phyloP scores from a whole-genome alignment of 202 grass and related monocot genomes.

The Digitaria exilis region DNA sequence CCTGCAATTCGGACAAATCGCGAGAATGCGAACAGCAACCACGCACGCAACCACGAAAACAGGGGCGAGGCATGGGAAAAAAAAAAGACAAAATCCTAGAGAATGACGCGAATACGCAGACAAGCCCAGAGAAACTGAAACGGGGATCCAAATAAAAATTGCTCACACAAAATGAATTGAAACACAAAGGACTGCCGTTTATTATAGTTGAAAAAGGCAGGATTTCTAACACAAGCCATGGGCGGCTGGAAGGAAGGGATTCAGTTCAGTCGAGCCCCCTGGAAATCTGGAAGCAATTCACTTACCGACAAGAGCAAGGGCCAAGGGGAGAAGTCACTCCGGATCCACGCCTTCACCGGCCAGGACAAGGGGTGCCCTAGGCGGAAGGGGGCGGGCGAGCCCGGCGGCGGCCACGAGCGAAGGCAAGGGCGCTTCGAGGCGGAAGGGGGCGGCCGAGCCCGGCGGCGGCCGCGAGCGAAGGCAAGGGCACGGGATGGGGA shows the following conservation, averaged over 20 bases:
- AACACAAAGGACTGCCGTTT: not conserved
- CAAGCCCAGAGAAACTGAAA: not conserved
- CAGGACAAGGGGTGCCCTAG: not conserved
- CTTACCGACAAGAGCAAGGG: not conserved
- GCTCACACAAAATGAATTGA: not conserved
- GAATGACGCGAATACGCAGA: not conserved
- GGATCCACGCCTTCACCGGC: not conserved
- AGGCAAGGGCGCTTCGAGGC: not conserved
- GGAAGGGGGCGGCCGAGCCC: not conserved
- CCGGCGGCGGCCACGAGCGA: constrained; percentile 1
- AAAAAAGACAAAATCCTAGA: not conserved
- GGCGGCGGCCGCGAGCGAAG: not conserved
- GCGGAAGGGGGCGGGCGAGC: not conserved
- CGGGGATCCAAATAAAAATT: constrained; percentile 28
- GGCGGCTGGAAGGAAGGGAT: not conserved
- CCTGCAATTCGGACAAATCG: constrained; percentile 28
- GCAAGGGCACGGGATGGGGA: not conserved
- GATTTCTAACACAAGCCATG: not conserved
- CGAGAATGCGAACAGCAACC: not conserved
- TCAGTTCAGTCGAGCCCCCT: not conserved
- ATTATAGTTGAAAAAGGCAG: not conserved
- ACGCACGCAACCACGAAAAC: too few species aligned
- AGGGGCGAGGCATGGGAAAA: not conserved
- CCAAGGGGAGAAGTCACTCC: not conserved
- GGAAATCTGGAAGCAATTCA: not conserved